Conservation (phyloP, 176 grass and related monocot species). For the Zoysia pacifica region DNA sequence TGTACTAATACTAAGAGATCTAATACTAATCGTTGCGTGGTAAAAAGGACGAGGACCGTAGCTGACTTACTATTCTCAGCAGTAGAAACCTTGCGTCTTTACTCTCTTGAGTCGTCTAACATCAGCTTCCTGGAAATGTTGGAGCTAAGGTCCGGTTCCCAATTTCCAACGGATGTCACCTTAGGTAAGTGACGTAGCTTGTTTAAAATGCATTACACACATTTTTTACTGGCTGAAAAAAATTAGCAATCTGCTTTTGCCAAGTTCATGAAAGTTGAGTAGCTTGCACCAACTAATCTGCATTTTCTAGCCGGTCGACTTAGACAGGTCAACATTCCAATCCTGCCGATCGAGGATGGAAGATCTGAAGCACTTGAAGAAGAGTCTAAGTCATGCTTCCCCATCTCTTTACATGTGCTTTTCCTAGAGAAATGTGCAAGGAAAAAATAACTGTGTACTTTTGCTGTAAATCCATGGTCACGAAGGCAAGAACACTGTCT, state of each 20-base stretch:
- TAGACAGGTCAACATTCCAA: not conserved
- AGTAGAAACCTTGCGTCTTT: not conserved
- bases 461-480: not conserved
- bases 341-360: not conserved
- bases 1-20: not conserved
- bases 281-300: not conserved
- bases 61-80: not conserved
- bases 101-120: not conserved
- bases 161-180: not conserved
- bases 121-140: slow-evolving; percentile 10
- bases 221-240: not conserved
- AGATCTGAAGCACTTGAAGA: slow-evolving; percentile 11
- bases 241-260: not conserved
- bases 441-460: not conserved
- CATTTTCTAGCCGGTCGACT: not conserved
- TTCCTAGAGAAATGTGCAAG: slow-evolving; percentile 1
- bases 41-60: not conserved
- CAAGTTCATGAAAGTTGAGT: slow-evolving; percentile 2
- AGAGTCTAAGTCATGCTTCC: slow-evolving; percentile 37
- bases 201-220: not conserved
- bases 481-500: not conserved
- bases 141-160: not conserved
- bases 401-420: not conserved
- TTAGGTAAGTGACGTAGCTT: not conserved
- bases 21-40: not conserved